Conservation (phyloP, 176 grass and related monocot genomes). For the Paspalum notatum region DNA sequence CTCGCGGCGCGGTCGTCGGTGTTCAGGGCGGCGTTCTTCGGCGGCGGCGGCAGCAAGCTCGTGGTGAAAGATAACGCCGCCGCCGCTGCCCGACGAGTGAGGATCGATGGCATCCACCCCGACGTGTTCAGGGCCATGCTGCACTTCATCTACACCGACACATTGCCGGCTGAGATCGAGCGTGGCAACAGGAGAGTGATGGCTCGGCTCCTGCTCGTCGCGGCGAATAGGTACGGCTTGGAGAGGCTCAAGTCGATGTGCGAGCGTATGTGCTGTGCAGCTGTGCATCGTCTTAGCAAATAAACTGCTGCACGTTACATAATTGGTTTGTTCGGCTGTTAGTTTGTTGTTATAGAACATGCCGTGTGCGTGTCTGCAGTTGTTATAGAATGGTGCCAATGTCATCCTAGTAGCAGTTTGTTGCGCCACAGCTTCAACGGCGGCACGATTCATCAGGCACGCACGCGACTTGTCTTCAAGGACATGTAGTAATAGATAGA, state of each 20-base stretch:
- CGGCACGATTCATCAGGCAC: no score
- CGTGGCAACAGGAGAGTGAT: neutral
- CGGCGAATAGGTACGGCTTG: neutral
- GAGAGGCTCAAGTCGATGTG: constrained; percentile 46
- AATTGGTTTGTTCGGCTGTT: no score
- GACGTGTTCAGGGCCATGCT: constrained; percentile 32
- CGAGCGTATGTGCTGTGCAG: constrained; percentile 2
- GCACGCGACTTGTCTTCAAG: no score
- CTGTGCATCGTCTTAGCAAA: no score
- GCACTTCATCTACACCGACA: constrained; percentile 45
- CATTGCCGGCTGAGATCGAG: neutral
- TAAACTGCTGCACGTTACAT: no score
- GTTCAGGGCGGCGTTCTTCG: neutral
- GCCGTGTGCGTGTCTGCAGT: no score
- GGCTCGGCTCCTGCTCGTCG: constrained; percentile 48
- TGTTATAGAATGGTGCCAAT: no score
- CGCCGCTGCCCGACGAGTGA: rapidly evolving
- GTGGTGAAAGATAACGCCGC: rapidly evolving
- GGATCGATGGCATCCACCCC: neutral
- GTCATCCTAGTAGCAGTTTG: no score
- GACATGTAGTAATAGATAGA: no score
- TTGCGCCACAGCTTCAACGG: no score
- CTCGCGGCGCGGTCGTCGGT: constrained; percentile 13
- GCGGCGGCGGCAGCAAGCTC: no score
- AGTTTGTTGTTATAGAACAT: no score